Base-by-base conservation (phyloP, 2,329 filamentous ascomycete genomes). In the Aspergillus sp. region DNA sequence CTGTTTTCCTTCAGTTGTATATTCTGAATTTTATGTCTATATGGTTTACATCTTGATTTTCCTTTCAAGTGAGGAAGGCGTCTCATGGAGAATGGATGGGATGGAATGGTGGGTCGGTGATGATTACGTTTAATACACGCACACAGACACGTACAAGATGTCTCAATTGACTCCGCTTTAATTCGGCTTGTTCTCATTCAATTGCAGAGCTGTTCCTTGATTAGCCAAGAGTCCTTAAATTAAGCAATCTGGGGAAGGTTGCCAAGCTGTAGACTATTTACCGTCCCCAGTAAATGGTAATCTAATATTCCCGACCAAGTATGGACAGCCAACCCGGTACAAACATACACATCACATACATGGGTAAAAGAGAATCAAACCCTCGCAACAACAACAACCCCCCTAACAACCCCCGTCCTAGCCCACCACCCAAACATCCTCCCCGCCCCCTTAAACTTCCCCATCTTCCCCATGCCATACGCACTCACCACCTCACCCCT, bases 401-500 rank as follows among this genome's bases (percentile, higher is more conserved):
- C 76, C 55, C 69, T 70, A 2, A 80, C 68, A 37, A 75, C 56
- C 4, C 71, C 73, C 52, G 65, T 71, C 45, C 60, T 66, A 3
- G 68, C 75, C 77, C 77, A 80, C 76, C 76, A 79, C n/a, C 52
- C 58, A 61, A 79, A 80, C 21, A 77, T 62, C 46, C 52, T 59
- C 40, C 61, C 69, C 3, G 75, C 75, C 1, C 62, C 67, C 24
- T 64, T 60, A 39, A 74, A 75, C 39, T 68, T 69, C 1, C 76
- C 75, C 57, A 79, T 58, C 8, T 44, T 43, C 52, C 44, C 67
- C 31, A 79, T 57, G 2, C 78, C 75, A 59, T 73, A 69, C 27
- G 52, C 57, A 39, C 63, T 64, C 51, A 79, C 58, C 37, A 72
- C 71, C 19, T 48, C 55, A n/a, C 76, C 69, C 55, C 73, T 72